Base-by-base conservation (phyloP, 1,139 yeast genomes). In the Yamadazyma jaroonii region DNA sequence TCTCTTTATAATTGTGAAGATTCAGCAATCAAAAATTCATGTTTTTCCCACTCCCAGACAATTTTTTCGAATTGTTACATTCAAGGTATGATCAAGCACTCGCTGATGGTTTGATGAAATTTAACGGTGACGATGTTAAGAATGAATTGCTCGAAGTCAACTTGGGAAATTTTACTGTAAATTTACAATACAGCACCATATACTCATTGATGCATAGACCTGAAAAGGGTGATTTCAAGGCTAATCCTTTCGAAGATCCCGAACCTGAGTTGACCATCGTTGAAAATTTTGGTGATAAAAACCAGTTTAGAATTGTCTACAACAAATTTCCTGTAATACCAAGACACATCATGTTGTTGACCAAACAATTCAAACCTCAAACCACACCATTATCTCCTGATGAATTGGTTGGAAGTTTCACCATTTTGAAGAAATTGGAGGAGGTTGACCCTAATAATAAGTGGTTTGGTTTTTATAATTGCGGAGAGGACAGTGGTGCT, bases 401-500 rank as follows among this genome's bases (percentile, higher is more conserved):
- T 11, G 97, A 90, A 51, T 67, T 92, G 42, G 57, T 64, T 30
- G 78, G 81, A 0, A 68, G 84, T 4, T 77, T 75, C 55, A 57
- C 74, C 4, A 64, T 85, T 15, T 63, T 90, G 41, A 38, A 41
- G 9, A 42, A 46, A 3, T 51, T 70, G 39, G 40, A 48, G 9
- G 32, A 37, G 3, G 23, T 15, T 1, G 50, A 50, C 25, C 52
- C 57, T 32, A 45, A 46, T 3, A 54, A 61, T 43, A 45, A 59
- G 45, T 66, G 72, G 73, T 70, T 90, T 59, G 92, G 88, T 0
- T 90, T 92, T 59, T 92, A 79, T 71, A 92, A 92, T 57, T 81
- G 89, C 55, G 97, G 97, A 4, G 79, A 79, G 20, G 73, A 80
- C 50, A 81, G 95, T 47, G 98, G 97, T 1, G 96, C 96, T 7